phyloP scores from a whole-genome alignment of 257 asterid species.

The Leonotis leonurus region DNA sequence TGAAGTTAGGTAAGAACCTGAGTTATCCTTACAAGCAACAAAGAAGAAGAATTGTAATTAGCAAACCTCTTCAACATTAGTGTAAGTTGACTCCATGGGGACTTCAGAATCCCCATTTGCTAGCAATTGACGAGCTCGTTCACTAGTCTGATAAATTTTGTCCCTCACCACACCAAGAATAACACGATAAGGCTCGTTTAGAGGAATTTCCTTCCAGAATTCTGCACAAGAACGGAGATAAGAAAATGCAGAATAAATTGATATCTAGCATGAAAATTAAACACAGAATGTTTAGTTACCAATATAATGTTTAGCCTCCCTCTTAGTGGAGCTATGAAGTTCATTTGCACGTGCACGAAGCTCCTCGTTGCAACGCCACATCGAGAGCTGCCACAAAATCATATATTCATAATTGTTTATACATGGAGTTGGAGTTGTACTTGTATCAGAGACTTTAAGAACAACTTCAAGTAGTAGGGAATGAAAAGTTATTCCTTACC shows the following conservation, averaged over 20 bases:
- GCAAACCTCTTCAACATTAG: conserved; percentile 58
- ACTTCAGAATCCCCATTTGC: conserved; percentile 51
- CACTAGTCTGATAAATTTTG: conserved; percentile 71
- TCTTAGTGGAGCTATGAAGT: conserved; percentile 60
- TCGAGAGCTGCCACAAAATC: conserved; percentile 52
- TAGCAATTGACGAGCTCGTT: conserved; percentile 71
- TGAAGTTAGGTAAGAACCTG: no score
- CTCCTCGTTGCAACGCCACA: conserved; percentile 94
- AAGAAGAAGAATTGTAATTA: background rate
- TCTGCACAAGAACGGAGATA: conserved; percentile 35
- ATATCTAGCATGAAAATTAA: background rate
- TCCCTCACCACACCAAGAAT: conserved; percentile 83
- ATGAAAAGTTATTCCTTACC: conserved; percentile 20
- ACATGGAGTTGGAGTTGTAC: no score
- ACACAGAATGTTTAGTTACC: conserved; percentile 23
- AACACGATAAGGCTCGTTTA: conserved; percentile 79
- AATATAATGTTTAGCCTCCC: conserved; percentile 76
- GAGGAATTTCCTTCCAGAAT: conserved; percentile 82
- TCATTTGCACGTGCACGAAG: conserved; percentile 63
- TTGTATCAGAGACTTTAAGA: no score
- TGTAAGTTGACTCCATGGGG: conserved; percentile 51
- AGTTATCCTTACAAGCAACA: no score
- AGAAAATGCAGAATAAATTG: background rate
- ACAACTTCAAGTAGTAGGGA: background rate
- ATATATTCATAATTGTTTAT: background rate